phyloP scores from a whole-genome alignment of 768 basidiomycete genomes.

The Mycena vulgaris region DNA sequence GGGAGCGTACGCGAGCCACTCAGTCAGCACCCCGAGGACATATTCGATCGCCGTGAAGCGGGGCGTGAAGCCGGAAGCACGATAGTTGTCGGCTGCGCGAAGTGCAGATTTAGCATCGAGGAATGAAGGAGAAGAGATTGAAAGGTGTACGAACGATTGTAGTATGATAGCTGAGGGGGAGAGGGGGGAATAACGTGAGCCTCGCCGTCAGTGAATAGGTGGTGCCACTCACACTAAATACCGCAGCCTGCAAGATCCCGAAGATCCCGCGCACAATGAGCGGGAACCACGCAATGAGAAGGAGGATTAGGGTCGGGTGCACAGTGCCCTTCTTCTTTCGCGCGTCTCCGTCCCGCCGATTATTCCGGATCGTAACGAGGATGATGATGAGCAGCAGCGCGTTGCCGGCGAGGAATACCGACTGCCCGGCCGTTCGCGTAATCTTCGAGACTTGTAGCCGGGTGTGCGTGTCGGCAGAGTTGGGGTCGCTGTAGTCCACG shows the following conservation, averaged over 20 bases:
- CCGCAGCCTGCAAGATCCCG: constrained; percentile 24
- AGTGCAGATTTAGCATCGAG: background rate
- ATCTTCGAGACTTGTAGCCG: constrained; percentile 3
- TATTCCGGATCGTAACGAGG: constrained; percentile 16
- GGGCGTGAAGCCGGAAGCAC: constrained; percentile 23
- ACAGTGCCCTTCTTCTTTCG: background rate
- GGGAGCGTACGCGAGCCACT: constrained; percentile 31
- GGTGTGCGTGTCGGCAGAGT: background rate
- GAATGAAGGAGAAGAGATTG: background rate
- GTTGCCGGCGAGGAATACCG: constrained; percentile 22
- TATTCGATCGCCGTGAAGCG: constrained; percentile 30
- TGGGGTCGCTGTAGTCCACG: constrained; percentile 2
- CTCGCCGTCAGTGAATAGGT: too few relatives aligned
- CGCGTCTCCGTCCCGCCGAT: constrained; percentile 13
- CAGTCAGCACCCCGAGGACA: constrained; percentile 29
- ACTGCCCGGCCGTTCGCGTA: constrained; percentile 20
- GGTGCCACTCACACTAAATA: constrained; percentile 1
- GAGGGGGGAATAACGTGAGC: background rate
- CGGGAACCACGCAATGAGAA: constrained; percentile 31
- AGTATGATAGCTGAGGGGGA: constrained; percentile 30
- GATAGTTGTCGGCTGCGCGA: constrained; percentile 24
- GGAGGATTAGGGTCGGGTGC: constrained; percentile 22
- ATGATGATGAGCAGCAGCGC: constrained; percentile 2
- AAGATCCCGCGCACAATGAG: constrained; percentile 29
- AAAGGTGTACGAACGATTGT: constrained; percentile 12